Evolutionary conservation across 2,329 filamentous ascomycete genomes (phyloP), one percentile per base, ranked within the genome.

Genomic region (Beauveria bassiana): DNA sequence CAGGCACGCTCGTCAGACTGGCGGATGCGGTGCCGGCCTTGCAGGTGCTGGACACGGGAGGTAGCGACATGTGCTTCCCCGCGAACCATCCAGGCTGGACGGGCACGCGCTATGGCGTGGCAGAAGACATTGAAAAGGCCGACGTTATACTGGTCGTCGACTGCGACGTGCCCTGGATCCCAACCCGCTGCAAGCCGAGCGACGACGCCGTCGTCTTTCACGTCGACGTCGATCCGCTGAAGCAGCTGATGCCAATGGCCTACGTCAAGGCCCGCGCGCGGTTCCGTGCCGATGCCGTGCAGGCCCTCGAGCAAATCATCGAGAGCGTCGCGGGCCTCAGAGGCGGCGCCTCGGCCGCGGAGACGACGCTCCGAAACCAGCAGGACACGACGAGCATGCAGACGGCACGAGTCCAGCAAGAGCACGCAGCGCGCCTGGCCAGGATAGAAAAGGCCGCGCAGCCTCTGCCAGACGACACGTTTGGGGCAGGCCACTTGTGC

Each of bases 141-240:
- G 93, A 97, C 71, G 84, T 91, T 12, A 96, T 97, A 63, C 66
- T 97, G 1, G 87, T 96, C 2, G 70, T 96, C 26, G 89, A 97
- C 73, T 96, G 91, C 65, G 93, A 97, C 70, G 91, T 96, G 0
- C 93, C 93, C 0, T 97, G 92, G 91, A 92, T 97, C 61, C 86
- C 88, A n/a, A 95, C 91, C 0, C 85, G 86, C 18, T 86, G 83
- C 72, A 78, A 78, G 65, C 86, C 86, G 0, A 72, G 72, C 1
- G 71, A 75, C 2, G 77, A 79, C 18, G 81, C 81, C 22, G 78
- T 77, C 64, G 75, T 88, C 61, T 87, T 83, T 73, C 86, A 88
- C 67, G 79, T 88, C 49, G 86, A 88, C 66, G 78, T 86, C 53
- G 86, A 88, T 65, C 84, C 86, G 1, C 73, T 88, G 26, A 88